Evolutionary conservation across 176 grass and related monocot species (phyloP).

Genomic region (Pharus latifolius): DNA sequence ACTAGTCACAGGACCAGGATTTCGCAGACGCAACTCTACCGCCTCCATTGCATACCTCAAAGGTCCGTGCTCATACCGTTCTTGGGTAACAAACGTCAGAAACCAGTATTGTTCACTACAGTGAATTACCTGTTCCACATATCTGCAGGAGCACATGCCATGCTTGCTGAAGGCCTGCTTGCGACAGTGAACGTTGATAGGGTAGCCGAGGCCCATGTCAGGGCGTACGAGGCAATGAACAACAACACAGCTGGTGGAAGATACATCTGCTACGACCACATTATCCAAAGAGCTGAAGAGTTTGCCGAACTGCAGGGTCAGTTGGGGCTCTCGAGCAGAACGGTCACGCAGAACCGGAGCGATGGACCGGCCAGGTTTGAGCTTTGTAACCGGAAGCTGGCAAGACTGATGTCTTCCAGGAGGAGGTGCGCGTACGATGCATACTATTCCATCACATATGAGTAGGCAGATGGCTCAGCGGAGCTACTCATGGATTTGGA

Average conservation of each 20-base stretch:
- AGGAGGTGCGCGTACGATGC: slow-evolving; percentile 75
- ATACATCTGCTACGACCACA: slow-evolving; percentile 89
- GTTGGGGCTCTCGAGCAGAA: slow-evolving; percentile 50
- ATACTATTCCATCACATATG: slow-evolving; percentile 36
- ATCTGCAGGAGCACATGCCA: slow-evolving; percentile 45
- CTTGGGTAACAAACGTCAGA: neutral
- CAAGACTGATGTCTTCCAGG: slow-evolving; percentile 43
- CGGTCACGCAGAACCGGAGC: neutral
- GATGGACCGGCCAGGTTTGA: slow-evolving; percentile 55
- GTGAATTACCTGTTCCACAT: neutral
- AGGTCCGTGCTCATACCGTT: slow-evolving; percentile 17
- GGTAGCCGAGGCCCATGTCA: slow-evolving; percentile 73
- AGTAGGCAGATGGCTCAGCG: neutral
- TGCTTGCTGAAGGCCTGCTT: slow-evolving; percentile 69
- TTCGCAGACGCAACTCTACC: slow-evolving; percentile 79
- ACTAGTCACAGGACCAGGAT: slow-evolving; percentile 73
- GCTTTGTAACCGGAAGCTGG: slow-evolving; percentile 73
- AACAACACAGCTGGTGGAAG: slow-evolving; percentile 59
- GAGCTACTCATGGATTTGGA: neutral
- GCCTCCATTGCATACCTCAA: slow-evolving; percentile 93
- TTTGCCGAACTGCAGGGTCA: slow-evolving; percentile 69
- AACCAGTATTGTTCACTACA: neutral
- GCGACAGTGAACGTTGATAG: slow-evolving; percentile 70
- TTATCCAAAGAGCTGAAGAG: slow-evolving; percentile 56
- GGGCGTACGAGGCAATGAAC: slow-evolving; percentile 74